Evolutionary conservation across 371 early-diverging fungal species (phyloP).

Genomic region (Chytridiales sp.): DNA sequence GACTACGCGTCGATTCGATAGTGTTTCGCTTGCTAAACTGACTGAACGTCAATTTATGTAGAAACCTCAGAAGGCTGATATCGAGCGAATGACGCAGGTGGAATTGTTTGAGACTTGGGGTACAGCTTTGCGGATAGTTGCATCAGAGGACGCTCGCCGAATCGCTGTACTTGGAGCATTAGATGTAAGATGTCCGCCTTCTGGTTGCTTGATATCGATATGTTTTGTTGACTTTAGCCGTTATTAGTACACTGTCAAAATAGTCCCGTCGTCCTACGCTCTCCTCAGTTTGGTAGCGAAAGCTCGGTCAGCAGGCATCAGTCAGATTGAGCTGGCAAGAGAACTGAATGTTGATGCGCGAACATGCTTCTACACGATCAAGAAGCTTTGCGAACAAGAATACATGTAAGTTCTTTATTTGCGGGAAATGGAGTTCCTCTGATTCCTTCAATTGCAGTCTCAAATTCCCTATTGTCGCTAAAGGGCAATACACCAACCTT

Average conservation of each 20-base stretch:
- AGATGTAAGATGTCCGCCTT: slow-evolving; percentile 15
- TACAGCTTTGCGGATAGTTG: slow-evolving; percentile 19
- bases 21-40: no score
- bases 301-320: slow-evolving; percentile 51
- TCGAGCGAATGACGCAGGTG: not conserved
- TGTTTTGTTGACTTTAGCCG: not conserved
- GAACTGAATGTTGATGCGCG: slow-evolving; percentile 55
- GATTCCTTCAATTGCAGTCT: slow-evolving; percentile 21
- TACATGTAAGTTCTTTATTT: slow-evolving; percentile 37
- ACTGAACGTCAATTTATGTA: no score
- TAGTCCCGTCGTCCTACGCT: no score
- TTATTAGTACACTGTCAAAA: slow-evolving; percentile 12
- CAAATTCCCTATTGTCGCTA: slow-evolving; percentile 36
- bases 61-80: slow-evolving; percentile 19
- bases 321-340: slow-evolving; percentile 56
- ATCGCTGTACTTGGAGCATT: slow-evolving; percentile 17
- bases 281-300: slow-evolving; percentile 46
- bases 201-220: not conserved
- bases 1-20: no score
- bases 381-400: slow-evolving; percentile 44
- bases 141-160: slow-evolving; percentile 12
- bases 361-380: slow-evolving; percentile 62
- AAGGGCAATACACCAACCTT: slow-evolving; percentile 38
- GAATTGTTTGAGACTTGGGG: slow-evolving; percentile 21
- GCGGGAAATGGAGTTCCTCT: not conserved